Evolutionary conservation across 805 yeast genomes (phyloP), one percentile per base, ranked within the genome.

Genomic region (Maudiozyma bulderi): DNA sequence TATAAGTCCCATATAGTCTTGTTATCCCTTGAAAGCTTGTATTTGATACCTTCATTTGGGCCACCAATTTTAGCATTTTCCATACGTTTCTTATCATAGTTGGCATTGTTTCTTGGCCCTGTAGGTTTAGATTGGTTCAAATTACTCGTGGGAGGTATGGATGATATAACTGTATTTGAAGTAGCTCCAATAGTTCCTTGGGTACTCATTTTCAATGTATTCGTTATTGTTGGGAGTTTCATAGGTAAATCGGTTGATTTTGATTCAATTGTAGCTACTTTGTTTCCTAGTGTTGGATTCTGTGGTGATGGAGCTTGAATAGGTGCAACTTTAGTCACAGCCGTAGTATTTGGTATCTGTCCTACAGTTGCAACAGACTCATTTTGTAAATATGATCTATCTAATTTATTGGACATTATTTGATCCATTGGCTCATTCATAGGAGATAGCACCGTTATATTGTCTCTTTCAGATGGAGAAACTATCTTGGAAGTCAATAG

Each of bases 1-100:
- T 65, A 66, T 8, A 67, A 49, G 50, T 67, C 71, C 69, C 67
- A 64, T 0, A 67, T 59, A 1, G 70, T 64, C 46, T 65, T 67
- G 48, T 67, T 66, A n/a, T 65, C 69, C 42, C 71, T 57, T 14
- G 67, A 67, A 6, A 67, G 52, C 49, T 65, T 67, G 47, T 67
- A 67, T 43, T 67, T 67, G 46, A 67, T 61, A 37, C 54, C 57
- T 28, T 57, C 57, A 44, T 62, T 61, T 10, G 64, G 64, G 2
- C 62, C 59, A 20, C 52, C 35, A 3, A 34, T 29, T 20, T 43
- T 47, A 3, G n/a, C 11, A 29, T 13, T 30, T n/a, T 40, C 43
- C 5, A 10, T 20, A 7, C 32, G 39, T 30, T n/a, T 34, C 34
- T 35, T 44, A 8, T 37, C 42, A 14, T 34, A 26, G 8, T 13